A percentile compares a stretch with the other conserved stretches of the same genome.
phyloP scores from a whole-genome alignment of 2,329 filamentous ascomycete genomes.

The Alternaria sp. region DNA sequence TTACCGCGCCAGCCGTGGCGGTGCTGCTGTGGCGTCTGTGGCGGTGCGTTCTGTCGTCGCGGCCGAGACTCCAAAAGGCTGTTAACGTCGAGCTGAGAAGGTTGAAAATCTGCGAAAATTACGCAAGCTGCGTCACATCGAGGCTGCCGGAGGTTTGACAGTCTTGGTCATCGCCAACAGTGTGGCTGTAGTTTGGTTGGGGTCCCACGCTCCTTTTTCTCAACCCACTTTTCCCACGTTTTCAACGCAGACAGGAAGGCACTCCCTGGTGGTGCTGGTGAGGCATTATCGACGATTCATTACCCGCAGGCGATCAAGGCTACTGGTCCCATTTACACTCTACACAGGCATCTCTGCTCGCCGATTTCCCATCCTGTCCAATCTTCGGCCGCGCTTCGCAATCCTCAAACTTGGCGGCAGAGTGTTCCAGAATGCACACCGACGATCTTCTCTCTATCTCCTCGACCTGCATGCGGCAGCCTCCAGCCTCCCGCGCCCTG shows the following conservation, averaged over 20 bases:
- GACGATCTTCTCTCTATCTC: conserved; percentile 8
- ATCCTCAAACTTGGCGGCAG: background rate
- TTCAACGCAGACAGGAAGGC: background rate
- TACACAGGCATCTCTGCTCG: background rate
- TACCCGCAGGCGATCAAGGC: background rate
- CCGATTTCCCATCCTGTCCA: background rate
- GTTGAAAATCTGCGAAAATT: background rate
- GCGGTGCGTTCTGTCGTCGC: conserved; percentile 1
- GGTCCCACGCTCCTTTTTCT: conserved; percentile 7
- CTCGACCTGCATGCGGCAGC: conserved; percentile 4
- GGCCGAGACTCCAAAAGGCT: background rate
- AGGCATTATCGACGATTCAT: conserved; percentile 1
- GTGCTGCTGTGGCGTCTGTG: conserved; percentile 3
- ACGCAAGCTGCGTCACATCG: conserved; percentile 2
- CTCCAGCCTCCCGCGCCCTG: conserved; percentile 11
- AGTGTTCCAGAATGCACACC: background rate
- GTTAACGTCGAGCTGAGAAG: background rate
- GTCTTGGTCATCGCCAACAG: background rate
- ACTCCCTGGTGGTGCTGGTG: background rate
- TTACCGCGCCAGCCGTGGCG: conserved; percentile 9
- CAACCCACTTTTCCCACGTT: conserved; percentile 4
- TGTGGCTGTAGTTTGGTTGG: conserved; percentile 2
- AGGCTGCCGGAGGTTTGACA: background rate
- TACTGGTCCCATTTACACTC: background rate
- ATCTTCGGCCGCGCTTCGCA: conserved; percentile 2